Base-by-base conservation (phyloP, 106 monocot genomes). In the Narthecium ossifragum region DNA sequence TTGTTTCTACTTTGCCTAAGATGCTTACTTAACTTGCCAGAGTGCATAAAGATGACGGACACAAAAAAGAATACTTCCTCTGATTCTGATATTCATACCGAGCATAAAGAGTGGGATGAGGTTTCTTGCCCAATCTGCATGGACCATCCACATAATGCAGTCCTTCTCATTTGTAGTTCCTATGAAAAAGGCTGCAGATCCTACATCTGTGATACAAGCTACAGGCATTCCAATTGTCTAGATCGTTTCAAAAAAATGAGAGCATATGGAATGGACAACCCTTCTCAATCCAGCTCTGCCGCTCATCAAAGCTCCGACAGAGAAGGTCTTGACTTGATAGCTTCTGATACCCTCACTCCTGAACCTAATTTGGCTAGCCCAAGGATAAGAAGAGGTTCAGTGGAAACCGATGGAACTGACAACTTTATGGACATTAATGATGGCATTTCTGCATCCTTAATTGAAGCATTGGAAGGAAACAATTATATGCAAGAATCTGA, bases 111-210 rank as follows among this genome's bases (percentile, higher is more conserved):
- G 71, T 93, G 84, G 92, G 88, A 88, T 57, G 85, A 93, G 21
- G 60, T 63, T 51, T 67, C 66, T 31, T 93, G 92, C 61, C 81
- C 92, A 21, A 81, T 92, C 52, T 92, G 92, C 67, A 75, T 92
- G 78, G 92, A 92, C 40, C 81, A 88, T 68, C 92, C 92, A 8
- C 92, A 93, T 51, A 93, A 93, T 57, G 85, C 85, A 34, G 88
- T 93, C 23, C 92, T 79, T 23, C 71, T 93, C 6, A 25, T 84
- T 11, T 93, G 92, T 57, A 63, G 57, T 31, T 84, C 88, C 25
- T 65, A 85, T 60, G 81, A 88, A 6, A 85, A 90, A 40, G 89
- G 89, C 25, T 93, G 92, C 63, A 67, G 84, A 57, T 76, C 81
- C 18, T 88, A 84, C 68, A 84, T 93, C 17, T 93, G 92, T 50